Evolutionary conservation across 495 filamentous ascomycete species (phyloP), one percentile per base, ranked within the genome.

Genomic region (Pyrenopolyporus hunteri): DNA sequence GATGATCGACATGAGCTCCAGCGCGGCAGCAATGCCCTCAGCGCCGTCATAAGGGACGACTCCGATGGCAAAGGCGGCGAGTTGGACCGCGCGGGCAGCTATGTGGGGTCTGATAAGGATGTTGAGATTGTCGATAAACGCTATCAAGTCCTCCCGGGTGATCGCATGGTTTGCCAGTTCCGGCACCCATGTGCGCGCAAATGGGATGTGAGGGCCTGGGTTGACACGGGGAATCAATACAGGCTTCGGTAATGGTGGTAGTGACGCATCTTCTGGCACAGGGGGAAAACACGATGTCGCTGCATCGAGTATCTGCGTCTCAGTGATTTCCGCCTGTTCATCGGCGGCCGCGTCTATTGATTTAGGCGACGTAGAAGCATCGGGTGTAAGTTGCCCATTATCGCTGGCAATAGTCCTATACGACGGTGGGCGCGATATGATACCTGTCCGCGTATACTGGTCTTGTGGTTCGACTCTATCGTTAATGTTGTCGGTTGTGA

Each of bases 61-160:
- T 3, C 52, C 29, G 16, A 67, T 14, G 2, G 13, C 55, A n/a
- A 63, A 16, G 9, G 59, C 43, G 9, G 58, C 37, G 13, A 61
- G 0, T 20, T 59, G 35, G 11, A 69, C 14, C 4, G 55, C 33
- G 10, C 16, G 55, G 0, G 60, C 22, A 10, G 54, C 59, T 19
- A 40, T 42, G 19, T 67, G 57, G 11, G 69, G 66, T 6, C 47
- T 40, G 14, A 60, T 64, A 39, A 69, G 39, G 9, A 63, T 35
- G 43, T 71, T 71, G 25, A 67, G 52, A 31, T 67, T 61, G 56
- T 71, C 69, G 44, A 71, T 53, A 46, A 65, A 69, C 16, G 63
- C 23, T n/a, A 69, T 40, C 16, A 66, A 64, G 33, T 61, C 59
- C n/a, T 63, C 66, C 36, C 22, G 45, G 11, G 50, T 47, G 45